Evolutionary conservation across 805 yeast species (phyloP), one percentile per base, ranked within the genome.

Genomic region (Millerago galiae): DNA sequence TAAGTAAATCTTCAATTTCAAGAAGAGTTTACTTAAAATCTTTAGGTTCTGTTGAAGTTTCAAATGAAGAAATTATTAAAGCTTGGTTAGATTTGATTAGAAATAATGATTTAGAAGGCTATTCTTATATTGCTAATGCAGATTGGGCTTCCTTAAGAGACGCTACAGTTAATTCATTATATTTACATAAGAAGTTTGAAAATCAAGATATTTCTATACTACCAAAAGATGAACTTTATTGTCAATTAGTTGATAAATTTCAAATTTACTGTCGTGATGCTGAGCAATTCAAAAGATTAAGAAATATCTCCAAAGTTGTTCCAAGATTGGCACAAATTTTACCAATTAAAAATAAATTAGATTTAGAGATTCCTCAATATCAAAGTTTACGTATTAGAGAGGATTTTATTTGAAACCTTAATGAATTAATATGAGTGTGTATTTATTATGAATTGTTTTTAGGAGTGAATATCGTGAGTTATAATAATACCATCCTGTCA

Each of bases 111-210:
- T 62, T 61, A 36, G 71, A 68, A 39, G 78, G 79, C 10, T 76
- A 74, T 62, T 64, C 61, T 32, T 82, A 79, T 56, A 79, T 84
- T 51, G 89, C 91, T 7, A 79, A 78, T 58, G 91, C 93, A 10
- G 91, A 83, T 63, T 84, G 91, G 91, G 82, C 86, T 32, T 83
- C 91, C 3, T 61, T 85, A 44, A 77, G 90, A 65, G 89, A 81
- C 59, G 86, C 91, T 16, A 84, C 93, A 4, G 43, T 54, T 33
- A 54, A 50, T 8, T 45, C 56, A 1, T 27, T 33, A 21, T 42
- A 37, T 24, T 30, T 42, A 28, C 36, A 37, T 18, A 34, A 42
- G 18, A 34, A 29, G 13, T 42, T 24, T 29, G 45, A 30, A 27
- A 31, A 42, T 18, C 15, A 33, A 12, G 18, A 14, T 11, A 18